Evolutionary conservation across 768 basidiomycete species (phyloP), one percentile per base, ranked within the genome.

Genomic region (Tremella fuciformis): DNA sequence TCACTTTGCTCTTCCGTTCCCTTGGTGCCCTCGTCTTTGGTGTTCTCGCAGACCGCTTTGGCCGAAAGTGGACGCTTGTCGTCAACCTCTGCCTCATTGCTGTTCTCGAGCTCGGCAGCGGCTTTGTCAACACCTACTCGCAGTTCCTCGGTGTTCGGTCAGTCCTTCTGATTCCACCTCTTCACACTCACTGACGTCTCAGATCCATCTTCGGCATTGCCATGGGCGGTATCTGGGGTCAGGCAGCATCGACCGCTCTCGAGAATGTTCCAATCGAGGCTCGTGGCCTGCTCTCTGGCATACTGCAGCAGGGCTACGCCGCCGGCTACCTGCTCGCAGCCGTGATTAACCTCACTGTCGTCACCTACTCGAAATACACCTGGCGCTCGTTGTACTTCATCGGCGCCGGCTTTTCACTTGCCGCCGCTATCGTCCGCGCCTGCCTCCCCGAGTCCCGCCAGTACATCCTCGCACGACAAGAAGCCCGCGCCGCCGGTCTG

Each of bases 1-100:
- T 96, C 50, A 96, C 93, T 0, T 81, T 98, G 1, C 83, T 98
- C n/a, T 88, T 97, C 81, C 84, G 93, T 59, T 87, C 88, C 3
- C 79, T 83, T 51, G 79, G 79, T 1, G 78, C 76, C 2, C 61
- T 91, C 50, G 78, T 91, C 65, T 92, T 94, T 64, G 91, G 91
- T 47, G 74, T 91, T 42, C 66, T 87, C n/a, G 88, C 88, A 1
- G 93, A 96, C 74, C 84, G 93, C 2, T 94, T 81, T 74, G 93
- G 93, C 3, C 83, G 93, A 25, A 94, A 93, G 81, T 98, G 91
- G 91, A 91, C 91, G 3, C 81, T 65, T 3, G 67, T 65, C 40
- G 16, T 22, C n/a, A 63, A 62, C 39, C 81, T 93, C 19, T 46
- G 90, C 22, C 71, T 92, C 48, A 83, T 90, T 60, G 81, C 83